These are phyloP conservation scores for Sclerospora graminicola DNA, from an alignment of 352 stramenopile genomes.

Conservation along the genomic window DNA sequence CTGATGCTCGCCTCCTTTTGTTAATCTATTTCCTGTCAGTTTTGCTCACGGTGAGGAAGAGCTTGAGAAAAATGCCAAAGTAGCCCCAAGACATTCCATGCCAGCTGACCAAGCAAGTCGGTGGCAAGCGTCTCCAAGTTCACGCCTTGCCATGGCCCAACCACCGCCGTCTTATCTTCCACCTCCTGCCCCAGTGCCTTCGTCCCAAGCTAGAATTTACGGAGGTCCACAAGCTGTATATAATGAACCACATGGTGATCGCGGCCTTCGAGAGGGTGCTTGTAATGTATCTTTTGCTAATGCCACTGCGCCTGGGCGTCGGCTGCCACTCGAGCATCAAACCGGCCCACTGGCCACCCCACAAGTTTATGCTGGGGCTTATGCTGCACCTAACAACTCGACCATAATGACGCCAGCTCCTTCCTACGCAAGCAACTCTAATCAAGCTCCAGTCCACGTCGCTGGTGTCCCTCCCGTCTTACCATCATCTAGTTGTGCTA, in stretches of 20 bases:
- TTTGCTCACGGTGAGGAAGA: constrained; percentile 79
- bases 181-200: constrained; percentile 16
- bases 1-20: constrained; percentile 22
- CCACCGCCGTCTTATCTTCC: constrained; percentile 10
- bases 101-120: constrained; percentile 13
- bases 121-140: constrained; percentile 19
- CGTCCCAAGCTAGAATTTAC: constrained; percentile 46
- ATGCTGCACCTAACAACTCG: constrained; percentile 8
- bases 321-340: constrained; percentile 9
- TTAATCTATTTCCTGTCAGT: constrained; percentile 24
- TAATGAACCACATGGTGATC: constrained; percentile 52
- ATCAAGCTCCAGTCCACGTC: constrained; percentile 15
- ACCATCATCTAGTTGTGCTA: constrained; percentile 11
- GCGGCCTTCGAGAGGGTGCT: constrained; percentile 29
- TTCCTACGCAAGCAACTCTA: constrained; percentile 7
- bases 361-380: constrained; percentile 13
- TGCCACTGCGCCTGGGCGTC: constrained; percentile 15
- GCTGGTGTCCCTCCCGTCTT: constrained; percentile 12
- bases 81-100: constrained; percentile 9
- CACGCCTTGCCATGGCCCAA: constrained; percentile 11
- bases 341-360: not conserved
- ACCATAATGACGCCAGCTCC: constrained; percentile 12
- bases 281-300: constrained; percentile 47
- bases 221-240: constrained; percentile 37
- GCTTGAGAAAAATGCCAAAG: constrained; percentile 25